Percentiles rank a stretch among this genome's conserved stretches.
phyloP scores from a whole-genome alignment of 768 basidiomycete species.

The Russula olivacea region DNA sequence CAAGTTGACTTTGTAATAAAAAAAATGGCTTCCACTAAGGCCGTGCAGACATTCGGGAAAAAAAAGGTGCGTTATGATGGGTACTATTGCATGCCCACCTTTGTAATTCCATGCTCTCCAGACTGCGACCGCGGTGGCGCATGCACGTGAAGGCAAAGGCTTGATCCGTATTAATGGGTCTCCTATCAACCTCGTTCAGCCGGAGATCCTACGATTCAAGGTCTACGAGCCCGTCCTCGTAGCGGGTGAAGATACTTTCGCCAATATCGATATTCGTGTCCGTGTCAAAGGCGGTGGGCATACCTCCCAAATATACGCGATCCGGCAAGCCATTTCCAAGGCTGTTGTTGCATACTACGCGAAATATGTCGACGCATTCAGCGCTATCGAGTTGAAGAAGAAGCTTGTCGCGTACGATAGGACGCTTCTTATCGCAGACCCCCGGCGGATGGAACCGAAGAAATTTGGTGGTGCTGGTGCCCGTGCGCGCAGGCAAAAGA shows the following conservation, averaged over 20 bases:
- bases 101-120: constrained; percentile 32
- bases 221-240: constrained; percentile 97
- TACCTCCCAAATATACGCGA: constrained; percentile 97
- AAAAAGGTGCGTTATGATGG: constrained; percentile 70
- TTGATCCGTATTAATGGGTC: constrained; percentile 95
- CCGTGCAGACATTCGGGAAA: constrained; percentile 99
- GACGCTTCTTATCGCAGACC: constrained; percentile 85
- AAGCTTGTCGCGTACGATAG: constrained; percentile 94
- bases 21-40: constrained; percentile 73
- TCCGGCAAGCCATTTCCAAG: constrained; percentile 98
- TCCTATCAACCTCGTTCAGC: constrained; percentile 92
- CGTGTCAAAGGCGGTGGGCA: constrained; percentile 99
- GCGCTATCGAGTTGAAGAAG: constrained; percentile 97
- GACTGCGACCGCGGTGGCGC: constrained; percentile 98
- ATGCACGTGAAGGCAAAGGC: constrained; percentile 94
- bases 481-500: constrained; percentile 97
- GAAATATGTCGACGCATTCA: constrained; percentile 97
- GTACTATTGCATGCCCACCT: constrained; percentile 9
- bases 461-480: constrained; percentile 99
- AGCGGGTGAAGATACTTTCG: constrained; percentile 83
- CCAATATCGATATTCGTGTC: constrained; percentile 88
- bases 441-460: constrained; percentile 98
- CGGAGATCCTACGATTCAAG: constrained; percentile 95
- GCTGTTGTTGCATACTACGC: constrained; percentile 97
- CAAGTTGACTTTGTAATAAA: constrained; percentile 25